Evolutionary conservation across 495 filamentous ascomycete species (phyloP), one percentile per base, ranked within the genome.

Genomic region (Trichoderma virens): DNA sequence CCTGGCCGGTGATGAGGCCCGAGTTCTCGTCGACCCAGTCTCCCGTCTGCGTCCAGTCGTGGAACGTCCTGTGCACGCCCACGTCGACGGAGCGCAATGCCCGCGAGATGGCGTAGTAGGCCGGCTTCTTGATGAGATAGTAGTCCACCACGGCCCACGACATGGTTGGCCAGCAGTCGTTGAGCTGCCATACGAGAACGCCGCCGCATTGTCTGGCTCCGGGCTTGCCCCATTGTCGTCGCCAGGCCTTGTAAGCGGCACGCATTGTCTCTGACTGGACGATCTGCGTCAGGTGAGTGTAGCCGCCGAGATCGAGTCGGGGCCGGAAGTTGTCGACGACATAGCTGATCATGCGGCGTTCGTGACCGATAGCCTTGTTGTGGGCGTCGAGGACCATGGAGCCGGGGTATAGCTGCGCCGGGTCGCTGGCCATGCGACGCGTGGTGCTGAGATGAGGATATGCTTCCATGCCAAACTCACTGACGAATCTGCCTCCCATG

Each of bases 111-210:
- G 89, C 84, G 67, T 90, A 94, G 75, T 86, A 95, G 3, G 87
- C 86, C 3, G 87, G 83, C 72, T 95, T 95, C 28, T 85, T 87
- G 8, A 89, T 79, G 60, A 88, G 75, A 70, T 86, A 88, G 69
- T 91, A 91, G 71, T 95, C 91, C 7, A 86, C 86, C 54, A 94
- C 85, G 1, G 89, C 82, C 89, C 90, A 90, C 4, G 85, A 90
- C 64, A 86, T 91, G 7, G 83, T 86, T 1, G 92, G 90, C 91
- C 90, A 97, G 73, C 90, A 92, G 75, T 97, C 92, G 65, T 96
- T 97, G 54, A 94, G 73, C 72, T 97, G 92, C 92, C 92, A 97
- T 1, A 94, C 86, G n/a, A 97, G 76, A 16, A 88, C 89, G 16
- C 92, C 92, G 56, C 88, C 87, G 69, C 92, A 96, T 20, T 75